A percentile compares a stretch with the other conserved stretches of the same genome.
Conservation (phyloP, 345 rosid species). For the Moringa oleifera region DNA sequence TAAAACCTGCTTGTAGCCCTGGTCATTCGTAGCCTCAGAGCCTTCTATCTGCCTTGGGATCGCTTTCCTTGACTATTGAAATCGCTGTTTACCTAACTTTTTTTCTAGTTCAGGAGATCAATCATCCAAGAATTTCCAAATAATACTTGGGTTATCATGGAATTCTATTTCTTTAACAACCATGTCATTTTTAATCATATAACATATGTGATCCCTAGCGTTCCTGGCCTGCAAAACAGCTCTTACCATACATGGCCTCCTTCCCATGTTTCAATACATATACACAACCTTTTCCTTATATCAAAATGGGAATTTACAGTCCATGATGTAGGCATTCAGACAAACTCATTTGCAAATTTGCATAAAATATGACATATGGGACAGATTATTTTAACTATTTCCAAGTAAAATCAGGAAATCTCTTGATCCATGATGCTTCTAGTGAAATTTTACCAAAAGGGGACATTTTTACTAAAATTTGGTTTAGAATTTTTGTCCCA, state of each 20-base stretch:
- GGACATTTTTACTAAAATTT: constrained; percentile 1
- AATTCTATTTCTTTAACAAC: too few species aligned
- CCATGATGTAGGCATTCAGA: neutral
- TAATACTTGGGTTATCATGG: too few species aligned
- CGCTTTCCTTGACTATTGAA: neutral
- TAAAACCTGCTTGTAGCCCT: constrained; percentile 21
- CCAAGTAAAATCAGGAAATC: constrained; percentile 18
- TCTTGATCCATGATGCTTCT: constrained; percentile 6
- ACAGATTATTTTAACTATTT: constrained; percentile 8
- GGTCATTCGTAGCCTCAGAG: constrained; percentile 5
- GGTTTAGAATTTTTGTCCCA: neutral
- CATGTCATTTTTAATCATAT: too few species aligned
- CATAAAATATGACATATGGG: constrained; percentile 23
- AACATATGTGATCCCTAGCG: too few species aligned
- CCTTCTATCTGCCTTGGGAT: neutral
- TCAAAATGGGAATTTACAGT: neutral
- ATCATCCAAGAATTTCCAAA: too few species aligned
- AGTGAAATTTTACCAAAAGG: constrained; percentile 8
- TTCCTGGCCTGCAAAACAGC: too few species aligned
- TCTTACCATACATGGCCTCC: too few species aligned
- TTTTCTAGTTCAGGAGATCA: neutral
- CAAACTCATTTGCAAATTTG: constrained; percentile 11
- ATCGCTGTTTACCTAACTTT: too few species aligned
- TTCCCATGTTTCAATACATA: neutral
- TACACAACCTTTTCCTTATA: neutral